Percentiles rank a stretch among this genome's conserved stretches.
These are phyloP conservation scores for Trypanosoma cruzi DNA, from an alignment of 208 protist genomes.

Conservation along the genomic window DNA sequence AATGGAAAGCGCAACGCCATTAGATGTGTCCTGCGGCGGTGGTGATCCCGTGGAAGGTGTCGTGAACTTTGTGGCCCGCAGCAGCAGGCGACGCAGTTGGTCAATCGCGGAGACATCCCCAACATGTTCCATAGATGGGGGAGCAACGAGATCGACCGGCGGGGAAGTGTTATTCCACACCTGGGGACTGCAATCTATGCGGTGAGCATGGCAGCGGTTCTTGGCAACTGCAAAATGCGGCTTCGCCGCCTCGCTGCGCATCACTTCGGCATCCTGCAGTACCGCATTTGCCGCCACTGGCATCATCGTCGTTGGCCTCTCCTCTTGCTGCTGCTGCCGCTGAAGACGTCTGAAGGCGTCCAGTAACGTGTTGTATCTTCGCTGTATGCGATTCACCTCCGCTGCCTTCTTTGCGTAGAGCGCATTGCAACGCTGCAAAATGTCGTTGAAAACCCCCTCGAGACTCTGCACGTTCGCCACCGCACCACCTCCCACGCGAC, in stretches of 20 bases:
- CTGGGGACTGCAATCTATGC: background rate
- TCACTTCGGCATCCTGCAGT: background rate
- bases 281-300: background rate
- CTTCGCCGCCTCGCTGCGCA: background rate
- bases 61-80: slow-evolving; percentile 24
- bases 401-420: slow-evolving; percentile 7
- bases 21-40: background rate
- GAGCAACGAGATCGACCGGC: background rate
- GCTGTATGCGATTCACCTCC: background rate
- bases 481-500: background rate
- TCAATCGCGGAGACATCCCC: background rate
- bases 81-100: slow-evolving; percentile 14
- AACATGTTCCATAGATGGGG: background rate
- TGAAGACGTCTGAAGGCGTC: background rate
- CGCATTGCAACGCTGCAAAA: slow-evolving; percentile 19
- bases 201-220: background rate
- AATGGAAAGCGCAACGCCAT: slow-evolving; percentile 12
- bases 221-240: background rate
- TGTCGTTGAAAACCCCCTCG: slow-evolving; percentile 11
- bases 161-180: background rate
- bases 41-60: background rate
- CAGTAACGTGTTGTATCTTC: slow-evolving; percentile 1
- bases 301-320: background rate
- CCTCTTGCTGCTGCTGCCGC: background rate
- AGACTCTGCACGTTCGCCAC: background rate